Percentiles rank a stretch among this genome's conserved stretches.
Evolutionary conservation across 768 basidiomycete species (phyloP).

Genomic region (Lactarius akahatsu): DNA sequence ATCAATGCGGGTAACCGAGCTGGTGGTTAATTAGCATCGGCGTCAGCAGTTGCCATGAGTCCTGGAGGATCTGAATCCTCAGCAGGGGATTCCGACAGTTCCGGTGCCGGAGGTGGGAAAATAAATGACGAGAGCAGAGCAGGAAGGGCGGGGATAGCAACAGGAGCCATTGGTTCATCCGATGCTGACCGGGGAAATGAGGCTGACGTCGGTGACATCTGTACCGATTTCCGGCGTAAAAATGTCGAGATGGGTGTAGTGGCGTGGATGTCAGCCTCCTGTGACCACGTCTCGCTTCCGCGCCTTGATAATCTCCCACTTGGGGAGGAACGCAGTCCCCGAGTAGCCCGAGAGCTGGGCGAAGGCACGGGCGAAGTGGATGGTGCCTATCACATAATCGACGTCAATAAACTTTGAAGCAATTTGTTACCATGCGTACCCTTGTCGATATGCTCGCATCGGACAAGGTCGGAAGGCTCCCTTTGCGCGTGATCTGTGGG

Average conservation of each 20-base stretch:
- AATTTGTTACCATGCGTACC: conserved; percentile 29
- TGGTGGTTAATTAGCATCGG: conserved; percentile 1
- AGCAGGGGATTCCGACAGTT: conserved; percentile 10
- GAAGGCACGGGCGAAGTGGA: conserved; percentile 36
- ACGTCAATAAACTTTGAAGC: not conserved
- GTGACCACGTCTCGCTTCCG: conserved; percentile 32
- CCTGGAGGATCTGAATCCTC: conserved; percentile 8
- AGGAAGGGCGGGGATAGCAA: conserved; percentile 66
- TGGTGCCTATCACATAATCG: conserved; percentile 29
- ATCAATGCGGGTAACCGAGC: conserved; percentile 6
- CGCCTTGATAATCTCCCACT: conserved; percentile 26
- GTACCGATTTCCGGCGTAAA: conserved; percentile 76
- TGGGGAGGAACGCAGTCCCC: conserved; percentile 21
- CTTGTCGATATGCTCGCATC: conserved; percentile 32
- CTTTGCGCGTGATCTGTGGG: conserved; percentile 34
- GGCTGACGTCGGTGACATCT: conserved; percentile 57
- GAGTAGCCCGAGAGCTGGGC: conserved; percentile 26
- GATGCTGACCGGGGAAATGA: conserved; percentile 35
- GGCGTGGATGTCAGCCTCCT: conserved; percentile 34
- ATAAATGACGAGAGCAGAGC: conserved; percentile 42
- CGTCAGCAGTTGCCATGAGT: conserved; percentile 8
- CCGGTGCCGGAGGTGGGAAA: conserved; percentile 26
- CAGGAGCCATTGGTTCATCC: conserved; percentile 46
- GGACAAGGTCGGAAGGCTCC: conserved; percentile 34
- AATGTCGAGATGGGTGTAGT: conserved; percentile 76